Conservation (phyloP, 106 monocot genomes). For the Chionographis japonica region DNA sequence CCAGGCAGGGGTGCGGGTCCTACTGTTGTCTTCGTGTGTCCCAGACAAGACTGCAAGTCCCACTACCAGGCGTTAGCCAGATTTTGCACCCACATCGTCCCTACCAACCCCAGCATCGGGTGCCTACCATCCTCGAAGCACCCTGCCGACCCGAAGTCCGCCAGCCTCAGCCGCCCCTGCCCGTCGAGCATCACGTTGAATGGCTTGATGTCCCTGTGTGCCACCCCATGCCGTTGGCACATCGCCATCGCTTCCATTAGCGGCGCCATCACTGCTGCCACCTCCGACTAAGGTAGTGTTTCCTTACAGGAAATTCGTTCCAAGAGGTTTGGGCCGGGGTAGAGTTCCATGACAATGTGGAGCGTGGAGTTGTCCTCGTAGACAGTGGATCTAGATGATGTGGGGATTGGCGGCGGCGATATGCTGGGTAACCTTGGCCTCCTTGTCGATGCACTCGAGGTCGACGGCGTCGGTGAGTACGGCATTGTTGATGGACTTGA, state of each 20-base stretch:
- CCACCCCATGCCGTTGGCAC: constrained; percentile 76
- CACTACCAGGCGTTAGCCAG: too few species aligned
- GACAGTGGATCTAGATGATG: constrained; percentile 46
- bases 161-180: constrained; percentile 30
- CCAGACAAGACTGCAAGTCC: too few species aligned
- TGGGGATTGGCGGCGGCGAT: constrained; percentile 49
- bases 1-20: too few species aligned
- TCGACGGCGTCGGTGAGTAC: constrained; percentile 51
- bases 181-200: constrained; percentile 72
- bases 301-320: constrained; percentile 38
- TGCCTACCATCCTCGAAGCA: constrained; percentile 38
- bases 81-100: too few species aligned
- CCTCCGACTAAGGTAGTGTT: constrained; percentile 50
- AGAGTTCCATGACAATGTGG: constrained; percentile 77
- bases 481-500: constrained; percentile 69
- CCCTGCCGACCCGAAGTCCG: constrained; percentile 83
- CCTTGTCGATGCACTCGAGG: constrained; percentile 35
- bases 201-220: constrained; percentile 86
- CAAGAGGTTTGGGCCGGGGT: constrained; percentile 55
- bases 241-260: constrained; percentile 61
- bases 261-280: constrained; percentile 34
- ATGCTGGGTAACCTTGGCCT: constrained; percentile 51
- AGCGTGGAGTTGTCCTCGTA: constrained; percentile 52
- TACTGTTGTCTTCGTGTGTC: too few species aligned
- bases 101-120: constrained; percentile 63